Evolutionary conservation across 1,284 basidiomycete species (phyloP).

Genomic region (Pseudozyma thailandica): DNA sequence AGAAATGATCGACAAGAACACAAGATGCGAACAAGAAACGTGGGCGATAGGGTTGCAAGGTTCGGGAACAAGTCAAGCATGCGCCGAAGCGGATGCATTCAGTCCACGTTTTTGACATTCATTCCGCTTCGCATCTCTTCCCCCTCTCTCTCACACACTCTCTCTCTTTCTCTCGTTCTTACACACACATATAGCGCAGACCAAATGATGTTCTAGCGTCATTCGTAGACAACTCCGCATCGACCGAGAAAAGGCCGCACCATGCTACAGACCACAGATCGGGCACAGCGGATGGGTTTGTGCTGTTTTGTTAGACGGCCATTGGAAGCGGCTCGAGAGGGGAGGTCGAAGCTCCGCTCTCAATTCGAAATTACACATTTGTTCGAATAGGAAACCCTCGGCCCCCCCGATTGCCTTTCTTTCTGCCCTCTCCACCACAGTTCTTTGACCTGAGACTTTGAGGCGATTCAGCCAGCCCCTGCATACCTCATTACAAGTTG

Average conservation of each 20-base stretch:
- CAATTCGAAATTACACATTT: not conserved
- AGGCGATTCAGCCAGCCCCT: no score
- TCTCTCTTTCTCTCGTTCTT: no score
- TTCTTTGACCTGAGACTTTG: not conserved
- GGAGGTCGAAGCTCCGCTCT: not conserved
- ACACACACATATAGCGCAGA: no score
- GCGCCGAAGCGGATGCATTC: not conserved
- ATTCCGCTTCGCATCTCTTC: not conserved
- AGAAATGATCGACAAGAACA: constrained; percentile 9
- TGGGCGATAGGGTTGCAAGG: constrained; percentile 6
- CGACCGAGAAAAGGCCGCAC: not conserved
- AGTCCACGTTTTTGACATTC: not conserved
- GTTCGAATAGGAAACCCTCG: not conserved
- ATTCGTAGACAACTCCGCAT: not conserved
- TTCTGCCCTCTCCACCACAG: not conserved
- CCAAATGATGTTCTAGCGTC: not conserved
- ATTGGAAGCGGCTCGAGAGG: no score
- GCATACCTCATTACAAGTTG: not conserved
- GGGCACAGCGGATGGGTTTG: no score
- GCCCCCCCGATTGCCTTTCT: not conserved
- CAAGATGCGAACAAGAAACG: constrained; percentile 1
- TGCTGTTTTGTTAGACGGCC: no score
- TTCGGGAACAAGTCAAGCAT: not conserved
- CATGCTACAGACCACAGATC: no score
- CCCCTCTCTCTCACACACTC: not conserved